A percentile compares a stretch with the other conserved stretches of the same genome.
These are phyloP conservation scores for Suillus hirtellus DNA, from an alignment of 768 basidiomycete species.

Conservation along the genomic window DNA sequence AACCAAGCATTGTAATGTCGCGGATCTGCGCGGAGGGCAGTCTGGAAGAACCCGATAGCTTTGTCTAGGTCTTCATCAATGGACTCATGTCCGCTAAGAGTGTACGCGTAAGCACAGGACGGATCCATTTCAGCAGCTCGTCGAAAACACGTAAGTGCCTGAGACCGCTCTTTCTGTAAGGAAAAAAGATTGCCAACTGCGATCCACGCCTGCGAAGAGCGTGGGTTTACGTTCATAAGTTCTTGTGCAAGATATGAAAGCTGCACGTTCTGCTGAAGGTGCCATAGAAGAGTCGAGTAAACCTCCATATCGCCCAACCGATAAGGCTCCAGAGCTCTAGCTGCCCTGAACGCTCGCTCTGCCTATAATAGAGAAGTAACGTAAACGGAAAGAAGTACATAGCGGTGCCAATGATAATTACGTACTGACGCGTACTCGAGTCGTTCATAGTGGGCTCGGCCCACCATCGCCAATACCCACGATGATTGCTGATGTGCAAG, in stretches of 20 bases:
- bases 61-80: constrained; percentile 94
- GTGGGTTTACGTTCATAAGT: constrained; percentile 80
- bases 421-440: constrained; percentile 87
- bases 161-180: constrained; percentile 88
- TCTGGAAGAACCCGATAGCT: constrained; percentile 89
- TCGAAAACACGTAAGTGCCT: constrained; percentile 92
- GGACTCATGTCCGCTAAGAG: constrained; percentile 94
- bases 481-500: constrained; percentile 70
- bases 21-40: constrained; percentile 85
- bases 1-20: constrained; percentile 99
- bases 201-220: constrained; percentile 90
- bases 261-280: constrained; percentile 79
- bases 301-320: constrained; percentile 92
- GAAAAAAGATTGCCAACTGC: constrained; percentile 96
- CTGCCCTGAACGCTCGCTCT: constrained; percentile 82
- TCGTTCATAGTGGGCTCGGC: constrained; percentile 86
- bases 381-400: constrained; percentile 14
- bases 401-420: constrained; percentile 25
- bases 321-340: constrained; percentile 86
- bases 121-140: constrained; percentile 90
- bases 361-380: constrained; percentile 54
- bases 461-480: constrained; percentile 80
- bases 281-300: constrained; percentile 96
- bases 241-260: constrained; percentile 94
- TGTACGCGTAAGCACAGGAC: constrained; percentile 92